Evolutionary conservation across 1,139 yeast species (phyloP).

Genomic region (Geotrichum citri-aurantii): DNA sequence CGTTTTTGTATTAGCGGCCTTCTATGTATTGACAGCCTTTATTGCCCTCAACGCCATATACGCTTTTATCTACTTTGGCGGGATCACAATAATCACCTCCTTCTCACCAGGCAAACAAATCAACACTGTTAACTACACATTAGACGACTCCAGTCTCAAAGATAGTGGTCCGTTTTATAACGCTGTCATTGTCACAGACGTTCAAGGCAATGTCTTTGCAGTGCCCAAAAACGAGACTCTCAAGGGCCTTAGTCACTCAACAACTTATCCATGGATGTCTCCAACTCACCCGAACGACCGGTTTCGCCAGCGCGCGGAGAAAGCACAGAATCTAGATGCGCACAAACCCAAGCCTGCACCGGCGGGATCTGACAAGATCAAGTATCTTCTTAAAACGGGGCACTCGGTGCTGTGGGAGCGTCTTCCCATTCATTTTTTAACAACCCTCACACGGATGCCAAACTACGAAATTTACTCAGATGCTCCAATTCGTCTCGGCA

Average conservation of each 20-base stretch:
- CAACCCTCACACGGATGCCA: conserved; percentile 34
- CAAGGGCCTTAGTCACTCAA: neutral
- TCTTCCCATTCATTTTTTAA: conserved; percentile 36
- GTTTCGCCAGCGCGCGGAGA: neutral
- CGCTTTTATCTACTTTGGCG: no score
- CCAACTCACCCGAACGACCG: conserved; percentile 4
- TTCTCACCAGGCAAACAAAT: no score
- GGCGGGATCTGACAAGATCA: conserved; percentile 25
- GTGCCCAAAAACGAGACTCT: conserved; percentile 6
- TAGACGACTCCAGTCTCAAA: neutral
- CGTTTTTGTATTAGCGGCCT: no score
- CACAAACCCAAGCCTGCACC: conserved; percentile 14
- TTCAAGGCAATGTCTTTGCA: neutral
- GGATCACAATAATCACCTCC: no score
- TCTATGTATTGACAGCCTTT: no score
- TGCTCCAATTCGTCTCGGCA: conserved; percentile 31
- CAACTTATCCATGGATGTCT: conserved; percentile 4
- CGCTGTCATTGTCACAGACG: conserved; percentile 2
- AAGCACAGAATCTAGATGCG: neutral
- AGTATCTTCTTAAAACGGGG: conserved; percentile 37
- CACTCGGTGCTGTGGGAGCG: conserved; percentile 37
- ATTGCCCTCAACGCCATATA: no score
- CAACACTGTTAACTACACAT: neutral
- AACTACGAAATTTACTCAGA: conserved; percentile 36
- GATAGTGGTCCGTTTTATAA: conserved; percentile 7